phyloP scores from a whole-genome alignment of 1,284 basidiomycete species.

The Microbotryomycetes sp. region DNA sequence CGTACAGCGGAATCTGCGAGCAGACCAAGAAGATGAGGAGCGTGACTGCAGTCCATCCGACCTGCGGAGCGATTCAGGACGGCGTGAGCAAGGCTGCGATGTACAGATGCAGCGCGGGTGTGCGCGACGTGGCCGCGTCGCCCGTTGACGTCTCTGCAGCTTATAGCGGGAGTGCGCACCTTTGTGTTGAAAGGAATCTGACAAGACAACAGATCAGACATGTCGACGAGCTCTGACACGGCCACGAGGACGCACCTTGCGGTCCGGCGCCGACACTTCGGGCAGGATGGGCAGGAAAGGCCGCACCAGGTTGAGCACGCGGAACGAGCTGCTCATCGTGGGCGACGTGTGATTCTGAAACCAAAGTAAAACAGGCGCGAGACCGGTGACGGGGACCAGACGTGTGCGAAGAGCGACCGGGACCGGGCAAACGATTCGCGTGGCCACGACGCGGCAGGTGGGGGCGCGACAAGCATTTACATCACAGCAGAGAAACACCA shows the following conservation, averaged over 20 bases:
- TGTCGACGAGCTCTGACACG: neutral
- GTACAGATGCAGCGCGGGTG: no score
- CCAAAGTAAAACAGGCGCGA: no score
- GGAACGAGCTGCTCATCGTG: conserved; percentile 9
- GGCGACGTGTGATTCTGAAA: no score
- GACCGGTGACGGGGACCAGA: no score
- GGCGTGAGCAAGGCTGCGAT: neutral
- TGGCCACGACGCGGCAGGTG: no score
- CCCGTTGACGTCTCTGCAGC: no score
- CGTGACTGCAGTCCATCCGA: conserved; percentile 93
- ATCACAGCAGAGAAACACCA: no score
- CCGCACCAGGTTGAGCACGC: conserved; percentile 18
- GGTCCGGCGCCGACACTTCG: conserved; percentile 91
- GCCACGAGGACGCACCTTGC: conserved; percentile 56
- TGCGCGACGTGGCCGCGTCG: no score
- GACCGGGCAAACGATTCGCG: no score
- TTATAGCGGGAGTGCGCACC: no score
- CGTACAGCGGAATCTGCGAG: conserved; percentile 89
- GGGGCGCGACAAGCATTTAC: no score
- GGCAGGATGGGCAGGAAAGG: conserved; percentile 46
- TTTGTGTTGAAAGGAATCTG: conserved; percentile 33
- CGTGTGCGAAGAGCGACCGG: no score
- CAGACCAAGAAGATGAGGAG: conserved; percentile 96
- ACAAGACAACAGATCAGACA: conserved; percentile 4
- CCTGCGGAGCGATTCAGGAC: conserved; percentile 31